Conservation (phyloP, 2,329 filamentous ascomycete genomes). For the Colletotrichum gigasporum region DNA sequence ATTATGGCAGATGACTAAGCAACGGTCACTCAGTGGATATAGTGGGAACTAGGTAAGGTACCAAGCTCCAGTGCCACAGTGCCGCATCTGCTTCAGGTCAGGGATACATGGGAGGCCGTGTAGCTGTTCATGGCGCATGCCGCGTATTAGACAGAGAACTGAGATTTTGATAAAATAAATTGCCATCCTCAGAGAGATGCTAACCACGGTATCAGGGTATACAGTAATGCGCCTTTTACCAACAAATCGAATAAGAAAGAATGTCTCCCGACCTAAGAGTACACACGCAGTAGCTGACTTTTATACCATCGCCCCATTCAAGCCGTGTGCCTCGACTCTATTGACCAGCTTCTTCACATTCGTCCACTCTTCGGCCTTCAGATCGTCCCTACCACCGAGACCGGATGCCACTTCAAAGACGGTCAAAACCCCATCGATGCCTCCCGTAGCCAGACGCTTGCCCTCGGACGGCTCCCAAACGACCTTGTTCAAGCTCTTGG, state of each 20-base stretch:
- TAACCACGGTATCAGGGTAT: conserved; percentile 30
- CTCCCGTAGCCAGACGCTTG: conserved; percentile 86
- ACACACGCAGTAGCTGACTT: conserved; percentile 38
- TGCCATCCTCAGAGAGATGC: conserved; percentile 15
- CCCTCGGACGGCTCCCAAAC: conserved; percentile 94
- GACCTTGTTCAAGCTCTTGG: conserved; percentile 90
- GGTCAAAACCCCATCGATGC: conserved; percentile 88
- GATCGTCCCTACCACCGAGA: conserved; percentile 83
- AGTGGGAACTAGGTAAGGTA: too few relatives aligned
- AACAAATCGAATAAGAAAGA: conserved; percentile 27
- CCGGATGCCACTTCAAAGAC: conserved; percentile 91
- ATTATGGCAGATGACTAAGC: conserved; percentile 22
- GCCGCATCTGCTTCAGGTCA: too few relatives aligned
- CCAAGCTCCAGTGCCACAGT: too few relatives aligned
- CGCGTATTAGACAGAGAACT: too few relatives aligned
- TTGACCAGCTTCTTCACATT: conserved; percentile 90
- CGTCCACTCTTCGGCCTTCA: conserved; percentile 90
- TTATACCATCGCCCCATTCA: conserved; percentile 55
- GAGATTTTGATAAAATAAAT: neutral
- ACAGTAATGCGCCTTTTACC: conserved; percentile 29
- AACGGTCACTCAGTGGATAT: neutral
- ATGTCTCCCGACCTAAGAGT: conserved; percentile 12
- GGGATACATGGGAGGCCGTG: too few relatives aligned
- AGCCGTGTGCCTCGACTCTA: conserved; percentile 72
- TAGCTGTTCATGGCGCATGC: too few relatives aligned